Percentiles rank a stretch among this genome's conserved stretches.
phyloP scores from a whole-genome alignment of 1,284 basidiomycete genomes.

The Ustilago bromivora region DNA sequence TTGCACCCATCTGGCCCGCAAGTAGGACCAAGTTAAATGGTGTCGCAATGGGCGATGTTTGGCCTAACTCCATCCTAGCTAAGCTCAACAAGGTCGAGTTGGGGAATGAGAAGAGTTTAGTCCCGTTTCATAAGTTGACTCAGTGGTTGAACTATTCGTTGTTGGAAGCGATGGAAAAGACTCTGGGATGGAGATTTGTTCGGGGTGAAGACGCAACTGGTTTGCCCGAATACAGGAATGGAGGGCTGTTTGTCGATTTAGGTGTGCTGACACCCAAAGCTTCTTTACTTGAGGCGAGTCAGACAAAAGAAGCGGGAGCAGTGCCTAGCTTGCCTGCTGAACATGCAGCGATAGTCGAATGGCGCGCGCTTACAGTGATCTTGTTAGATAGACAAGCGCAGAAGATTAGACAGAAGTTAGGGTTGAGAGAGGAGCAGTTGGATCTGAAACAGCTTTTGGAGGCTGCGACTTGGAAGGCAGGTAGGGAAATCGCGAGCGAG shows the following conservation, averaged over 20 bases:
- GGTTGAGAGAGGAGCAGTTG: conserved; percentile 73
- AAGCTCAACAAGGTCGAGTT: neutral
- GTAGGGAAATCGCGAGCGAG: conserved; percentile 83
- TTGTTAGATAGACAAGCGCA: conserved; percentile 73
- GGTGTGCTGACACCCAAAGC: conserved; percentile 70
- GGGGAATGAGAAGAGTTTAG: conserved; percentile 72
- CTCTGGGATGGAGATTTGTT: conserved; percentile 81
- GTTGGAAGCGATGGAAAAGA: conserved; percentile 57
- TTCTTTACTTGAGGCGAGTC: conserved; percentile 73
- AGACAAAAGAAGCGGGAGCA: conserved; percentile 25
- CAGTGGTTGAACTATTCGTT: conserved; percentile 76
- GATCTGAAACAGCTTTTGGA: conserved; percentile 89
- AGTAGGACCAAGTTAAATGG: conserved; percentile 78
- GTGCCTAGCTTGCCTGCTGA: conserved; percentile 74
- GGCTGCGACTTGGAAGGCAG: conserved; percentile 95
- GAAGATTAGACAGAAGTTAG: conserved; percentile 34
- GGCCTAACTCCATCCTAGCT: conserved; percentile 73
- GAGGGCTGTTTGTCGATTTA: conserved; percentile 85
- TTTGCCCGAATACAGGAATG: conserved; percentile 61
- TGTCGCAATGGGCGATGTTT: conserved; percentile 85
- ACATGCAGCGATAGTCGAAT: conserved; percentile 92
- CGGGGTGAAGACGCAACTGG: conserved; percentile 81
- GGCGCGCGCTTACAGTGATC: conserved; percentile 93
- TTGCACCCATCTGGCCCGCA: conserved; percentile 86
- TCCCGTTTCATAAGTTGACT: conserved; percentile 92